A percentile compares a stretch with the other conserved stretches of the same genome.
Conservation (phyloP, 805 yeast genomes). For the Metschnikowia shivogae region DNA sequence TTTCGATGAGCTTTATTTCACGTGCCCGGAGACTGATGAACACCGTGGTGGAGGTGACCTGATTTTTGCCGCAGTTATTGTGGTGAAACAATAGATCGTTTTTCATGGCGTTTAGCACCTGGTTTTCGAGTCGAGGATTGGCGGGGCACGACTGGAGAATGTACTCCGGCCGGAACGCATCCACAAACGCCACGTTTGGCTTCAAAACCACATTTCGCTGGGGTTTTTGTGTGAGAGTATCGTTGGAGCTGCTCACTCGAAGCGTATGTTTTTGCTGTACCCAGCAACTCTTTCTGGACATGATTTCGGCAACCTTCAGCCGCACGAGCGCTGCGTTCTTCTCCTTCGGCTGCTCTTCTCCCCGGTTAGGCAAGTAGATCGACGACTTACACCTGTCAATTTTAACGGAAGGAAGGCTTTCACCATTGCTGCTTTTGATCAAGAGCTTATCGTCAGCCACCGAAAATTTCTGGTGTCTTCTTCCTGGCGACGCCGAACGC, state of each 20-base stretch:
- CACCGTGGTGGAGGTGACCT: slow-evolving; percentile 34
- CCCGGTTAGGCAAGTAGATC: slow-evolving; percentile 4
- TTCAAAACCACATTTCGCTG: slow-evolving; percentile 17
- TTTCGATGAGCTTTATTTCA: slow-evolving; percentile 43
- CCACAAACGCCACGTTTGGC: slow-evolving; percentile 41
- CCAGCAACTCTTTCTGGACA: background rate
- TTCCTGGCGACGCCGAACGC: background rate
- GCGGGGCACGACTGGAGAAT: slow-evolving; percentile 53
- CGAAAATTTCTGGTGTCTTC: slow-evolving; percentile 3
- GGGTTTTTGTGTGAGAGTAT: slow-evolving; percentile 1
- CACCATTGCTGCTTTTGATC: slow-evolving; percentile 11
- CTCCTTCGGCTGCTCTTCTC: slow-evolving; percentile 2
- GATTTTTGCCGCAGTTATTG: slow-evolving; percentile 30
- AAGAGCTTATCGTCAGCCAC: slow-evolving; percentile 13
- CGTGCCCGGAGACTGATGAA: slow-evolving; percentile 42
- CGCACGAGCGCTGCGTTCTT: slow-evolving; percentile 4
- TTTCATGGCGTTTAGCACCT: slow-evolving; percentile 49
- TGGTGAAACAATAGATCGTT: slow-evolving; percentile 45
- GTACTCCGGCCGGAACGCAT: slow-evolving; percentile 51
- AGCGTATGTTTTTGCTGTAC: background rate
- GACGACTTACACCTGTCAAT: slow-evolving; percentile 8
- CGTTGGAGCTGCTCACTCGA: background rate
- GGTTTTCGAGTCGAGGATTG: slow-evolving; percentile 46
- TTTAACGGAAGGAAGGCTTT: slow-evolving; percentile 4
- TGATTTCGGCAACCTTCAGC: slow-evolving; percentile 2